phyloP scores from a whole-genome alignment of 306 rosid genomes.

The Ceratonia siliqua region DNA sequence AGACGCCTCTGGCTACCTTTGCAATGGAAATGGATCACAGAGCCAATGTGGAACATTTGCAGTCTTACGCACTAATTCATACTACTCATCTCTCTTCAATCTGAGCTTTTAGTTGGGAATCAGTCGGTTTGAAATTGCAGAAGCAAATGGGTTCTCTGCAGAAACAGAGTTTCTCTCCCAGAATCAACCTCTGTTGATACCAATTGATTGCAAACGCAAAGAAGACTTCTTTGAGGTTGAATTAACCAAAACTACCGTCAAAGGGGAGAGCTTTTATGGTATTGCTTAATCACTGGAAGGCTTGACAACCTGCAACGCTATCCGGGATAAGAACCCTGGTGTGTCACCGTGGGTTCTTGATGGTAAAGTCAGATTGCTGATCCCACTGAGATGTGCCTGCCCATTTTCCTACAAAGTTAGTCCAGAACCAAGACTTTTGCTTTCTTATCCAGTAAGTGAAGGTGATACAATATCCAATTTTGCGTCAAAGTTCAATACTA shows the following conservation, averaged over 20 bases:
- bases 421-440: constrained; percentile 48
- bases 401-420: constrained; percentile 48
- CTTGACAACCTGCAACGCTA: constrained; percentile 67
- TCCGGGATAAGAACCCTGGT: constrained; percentile 55
- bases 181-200: constrained; percentile 64
- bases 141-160: constrained; percentile 63
- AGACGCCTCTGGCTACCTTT: constrained; percentile 56
- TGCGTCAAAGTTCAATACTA: constrained; percentile 63
- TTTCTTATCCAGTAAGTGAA: constrained; percentile 67
- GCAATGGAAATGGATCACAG: constrained; percentile 45
- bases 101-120: constrained; percentile 70
- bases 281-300: constrained; percentile 73
- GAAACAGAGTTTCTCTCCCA: constrained; percentile 56
- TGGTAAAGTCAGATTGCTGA: constrained; percentile 39
- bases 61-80: constrained; percentile 59
- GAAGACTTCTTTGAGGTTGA: constrained; percentile 50
- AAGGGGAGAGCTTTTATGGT: constrained; percentile 68
- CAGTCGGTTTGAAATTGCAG: constrained; percentile 47
- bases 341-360: constrained; percentile 55
- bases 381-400: constrained; percentile 80
- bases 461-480: constrained; percentile 65
- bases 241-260: constrained; percentile 45
- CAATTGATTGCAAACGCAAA: constrained; percentile 65
- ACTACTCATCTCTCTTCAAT: constrained; percentile 66
- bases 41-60: constrained; percentile 64